phyloP scores from a whole-genome alignment of 1,284 basidiomycete species.

The Malassezia psittaci region DNA sequence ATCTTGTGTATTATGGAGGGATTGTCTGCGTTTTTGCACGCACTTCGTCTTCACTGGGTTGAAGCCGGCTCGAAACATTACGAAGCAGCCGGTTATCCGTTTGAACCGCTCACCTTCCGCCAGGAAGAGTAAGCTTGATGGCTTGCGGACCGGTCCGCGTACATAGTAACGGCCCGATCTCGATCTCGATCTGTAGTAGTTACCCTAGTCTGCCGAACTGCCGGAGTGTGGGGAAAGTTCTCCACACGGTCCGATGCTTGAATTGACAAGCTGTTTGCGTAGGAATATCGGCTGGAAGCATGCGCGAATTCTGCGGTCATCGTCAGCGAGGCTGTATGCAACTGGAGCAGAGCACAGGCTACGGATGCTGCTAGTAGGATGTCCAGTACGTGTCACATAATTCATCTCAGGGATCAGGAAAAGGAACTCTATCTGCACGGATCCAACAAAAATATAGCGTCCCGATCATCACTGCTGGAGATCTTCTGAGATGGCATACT shows the following conservation, averaged over 20 bases:
- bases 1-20: slow-evolving; percentile 79
- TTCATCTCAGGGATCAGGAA: slow-evolving; percentile 31
- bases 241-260: not conserved
- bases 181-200: not conserved
- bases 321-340: not conserved
- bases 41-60: slow-evolving; percentile 93
- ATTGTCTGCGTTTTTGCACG: slow-evolving; percentile 68
- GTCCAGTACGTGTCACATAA: slow-evolving; percentile 17
- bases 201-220: not conserved
- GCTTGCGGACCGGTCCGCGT: too few relatives aligned
- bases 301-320: too few relatives aligned
- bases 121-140: not conserved
- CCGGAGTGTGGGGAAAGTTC: not conserved
- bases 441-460: slow-evolving; percentile 25
- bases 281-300: not conserved
- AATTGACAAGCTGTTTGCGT: not conserved
- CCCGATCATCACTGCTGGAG: slow-evolving; percentile 32
- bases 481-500: slow-evolving; percentile 40
- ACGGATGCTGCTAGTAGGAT: slow-evolving; percentile 42
- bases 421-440: slow-evolving; percentile 39
- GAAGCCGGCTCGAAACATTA: slow-evolving; percentile 96
- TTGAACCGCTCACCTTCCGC: slow-evolving; percentile 32
- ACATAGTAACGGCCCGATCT: not conserved
- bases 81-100: slow-evolving; percentile 68
- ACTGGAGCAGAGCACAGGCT: slow-evolving; percentile 17